A percentile compares a stretch with the other conserved stretches of the same genome.
Evolutionary conservation across 208 protist species (phyloP).

Genomic region (Leishmania amazonensis): DNA sequence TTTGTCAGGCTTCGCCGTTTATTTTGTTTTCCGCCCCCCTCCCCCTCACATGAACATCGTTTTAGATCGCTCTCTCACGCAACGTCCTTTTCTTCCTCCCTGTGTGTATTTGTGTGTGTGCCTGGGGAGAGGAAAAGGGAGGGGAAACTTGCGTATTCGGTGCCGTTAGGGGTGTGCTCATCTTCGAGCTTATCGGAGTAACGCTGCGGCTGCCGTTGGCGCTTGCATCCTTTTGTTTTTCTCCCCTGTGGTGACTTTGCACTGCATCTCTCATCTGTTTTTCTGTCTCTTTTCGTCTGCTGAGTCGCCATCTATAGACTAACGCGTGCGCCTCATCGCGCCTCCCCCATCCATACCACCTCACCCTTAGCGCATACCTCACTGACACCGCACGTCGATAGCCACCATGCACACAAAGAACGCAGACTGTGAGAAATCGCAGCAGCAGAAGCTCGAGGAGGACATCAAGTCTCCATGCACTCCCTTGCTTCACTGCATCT

Average conservation of each 20-base stretch:
- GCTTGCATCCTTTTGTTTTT: not conserved
- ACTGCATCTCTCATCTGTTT: not conserved
- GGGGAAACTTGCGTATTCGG: not conserved
- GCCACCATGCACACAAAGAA: not conserved
- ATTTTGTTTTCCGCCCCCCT: not conserved
- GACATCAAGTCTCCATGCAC: slow-evolving; percentile 20
- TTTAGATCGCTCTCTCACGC: slow-evolving; percentile 3
- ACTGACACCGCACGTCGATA: not conserved
- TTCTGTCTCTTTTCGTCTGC: not conserved
- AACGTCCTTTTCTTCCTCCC: not conserved
- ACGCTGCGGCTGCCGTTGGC: not conserved
- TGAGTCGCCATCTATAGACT: not conserved
- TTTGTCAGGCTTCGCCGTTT: not conserved
- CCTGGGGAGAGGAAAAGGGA: not conserved
- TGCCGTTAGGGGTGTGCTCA: not conserved
- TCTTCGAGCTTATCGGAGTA: not conserved
- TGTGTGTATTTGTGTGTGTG: not conserved
- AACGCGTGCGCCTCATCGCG: not conserved
- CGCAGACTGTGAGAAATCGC: not conserved
- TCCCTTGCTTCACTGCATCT: slow-evolving; percentile 11
- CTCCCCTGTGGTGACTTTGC: not conserved
- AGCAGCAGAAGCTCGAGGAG: not conserved
- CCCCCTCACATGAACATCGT: not conserved
- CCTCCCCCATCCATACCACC: not conserved
- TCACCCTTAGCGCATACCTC: not conserved